These are phyloP conservation scores for Saccharum hybrid DNA, from an alignment of 202 grass and related monocot genomes.

Conservation along the genomic window DNA sequence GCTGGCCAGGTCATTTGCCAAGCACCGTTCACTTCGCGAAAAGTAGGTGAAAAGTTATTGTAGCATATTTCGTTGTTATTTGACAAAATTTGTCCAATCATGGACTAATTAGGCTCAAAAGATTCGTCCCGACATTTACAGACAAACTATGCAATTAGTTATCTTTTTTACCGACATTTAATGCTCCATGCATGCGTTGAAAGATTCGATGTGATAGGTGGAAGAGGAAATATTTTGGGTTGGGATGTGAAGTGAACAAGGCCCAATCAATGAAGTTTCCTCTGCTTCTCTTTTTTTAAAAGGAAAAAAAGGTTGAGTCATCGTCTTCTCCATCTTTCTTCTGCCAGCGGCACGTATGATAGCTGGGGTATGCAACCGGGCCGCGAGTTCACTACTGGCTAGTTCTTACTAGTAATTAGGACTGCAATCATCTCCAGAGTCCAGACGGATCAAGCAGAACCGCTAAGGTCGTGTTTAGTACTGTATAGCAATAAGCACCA, in stretches of 20 bases:
- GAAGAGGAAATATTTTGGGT: too few relatives aligned
- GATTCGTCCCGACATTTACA: too few relatives aligned
- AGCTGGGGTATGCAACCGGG: neutral
- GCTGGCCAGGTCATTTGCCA: slow-evolving; percentile 5
- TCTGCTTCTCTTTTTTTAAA: too few relatives aligned
- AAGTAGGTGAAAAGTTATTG: too few relatives aligned
- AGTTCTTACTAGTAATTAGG: neutral
- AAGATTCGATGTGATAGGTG: too few relatives aligned
- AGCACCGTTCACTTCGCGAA: neutral
- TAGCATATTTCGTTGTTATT: too few relatives aligned
- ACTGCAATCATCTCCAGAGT: neutral
- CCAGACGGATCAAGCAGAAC: neutral
- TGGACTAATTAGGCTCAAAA: too few relatives aligned
- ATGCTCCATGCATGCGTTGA: too few relatives aligned
- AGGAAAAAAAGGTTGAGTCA: neutral
- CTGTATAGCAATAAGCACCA: neutral
- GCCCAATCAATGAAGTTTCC: neutral
- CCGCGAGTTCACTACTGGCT: neutral
- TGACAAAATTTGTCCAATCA: too few relatives aligned
- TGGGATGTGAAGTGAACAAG: too few relatives aligned
- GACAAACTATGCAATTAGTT: too few relatives aligned
- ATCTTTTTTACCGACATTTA: too few relatives aligned
- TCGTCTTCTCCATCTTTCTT: neutral
- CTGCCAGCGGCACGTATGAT: neutral
- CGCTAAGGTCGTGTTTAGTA: neutral